These are phyloP conservation scores for Candida ponderosae DNA, from an alignment of 805 yeast species.

Conservation along the genomic window DNA sequence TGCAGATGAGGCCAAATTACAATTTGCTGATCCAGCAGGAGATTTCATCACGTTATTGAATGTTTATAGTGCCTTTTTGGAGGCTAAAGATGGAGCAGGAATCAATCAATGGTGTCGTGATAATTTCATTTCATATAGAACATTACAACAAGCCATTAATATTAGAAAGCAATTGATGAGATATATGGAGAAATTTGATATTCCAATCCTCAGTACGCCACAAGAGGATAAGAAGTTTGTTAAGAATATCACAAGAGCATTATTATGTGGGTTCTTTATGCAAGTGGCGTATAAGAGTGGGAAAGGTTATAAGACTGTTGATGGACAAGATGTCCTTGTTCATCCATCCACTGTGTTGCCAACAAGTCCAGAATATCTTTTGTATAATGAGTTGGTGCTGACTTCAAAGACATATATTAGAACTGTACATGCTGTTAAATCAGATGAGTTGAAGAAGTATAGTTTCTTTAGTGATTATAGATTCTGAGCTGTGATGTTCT, in stretches of 20 bases:
- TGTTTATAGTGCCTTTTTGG: constrained; percentile 76
- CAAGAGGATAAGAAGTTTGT: constrained; percentile 61
- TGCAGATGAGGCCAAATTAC: constrained; percentile 85
- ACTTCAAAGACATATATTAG: constrained; percentile 91
- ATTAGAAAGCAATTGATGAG: constrained; percentile 79
- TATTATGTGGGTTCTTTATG: constrained; percentile 94
- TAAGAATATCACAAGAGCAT: constrained; percentile 75
- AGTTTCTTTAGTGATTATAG: constrained; percentile 22
- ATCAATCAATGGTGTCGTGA: constrained; percentile 86
- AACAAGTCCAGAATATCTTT: constrained; percentile 87
- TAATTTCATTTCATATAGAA: constrained; percentile 75
- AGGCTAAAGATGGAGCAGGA: constrained; percentile 67
- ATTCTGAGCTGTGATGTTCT: no score
- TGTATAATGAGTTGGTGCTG: constrained; percentile 91
- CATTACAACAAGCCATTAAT: constrained; percentile 77
- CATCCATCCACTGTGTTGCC: constrained; percentile 91
- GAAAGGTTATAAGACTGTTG: constrained; percentile 85
- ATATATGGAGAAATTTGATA: constrained; percentile 73
- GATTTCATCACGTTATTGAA: constrained; percentile 89
- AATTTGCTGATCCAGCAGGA: constrained; percentile 90
- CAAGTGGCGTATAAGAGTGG: constrained; percentile 94
- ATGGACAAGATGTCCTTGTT: constrained; percentile 89
- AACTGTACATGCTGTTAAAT: constrained; percentile 84
- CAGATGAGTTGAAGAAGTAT: constrained; percentile 52
- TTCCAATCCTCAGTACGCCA: constrained; percentile 65